Percentiles rank a stretch among this genome's conserved stretches.
These are phyloP conservation scores for Tolypocladium tropicale DNA, from an alignment of 2,329 filamentous ascomycete genomes.

Conservation along the genomic window DNA sequence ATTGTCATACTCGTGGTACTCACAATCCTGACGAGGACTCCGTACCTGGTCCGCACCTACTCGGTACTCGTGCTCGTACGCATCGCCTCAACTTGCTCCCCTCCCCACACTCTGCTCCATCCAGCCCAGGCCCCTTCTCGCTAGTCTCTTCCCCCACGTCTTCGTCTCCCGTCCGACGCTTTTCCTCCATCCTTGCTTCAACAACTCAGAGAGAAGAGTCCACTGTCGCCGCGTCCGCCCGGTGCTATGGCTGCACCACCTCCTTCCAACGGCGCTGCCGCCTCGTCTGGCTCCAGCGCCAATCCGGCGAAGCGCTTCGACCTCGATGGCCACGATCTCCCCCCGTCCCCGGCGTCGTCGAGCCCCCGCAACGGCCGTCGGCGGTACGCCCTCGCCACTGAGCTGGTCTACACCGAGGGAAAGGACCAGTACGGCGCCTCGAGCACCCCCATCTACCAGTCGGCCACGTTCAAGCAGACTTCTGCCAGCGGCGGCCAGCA, in stretches of 20 bases:
- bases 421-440: constrained; percentile 96
- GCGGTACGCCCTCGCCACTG: constrained; percentile 88
- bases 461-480: constrained; percentile 93
- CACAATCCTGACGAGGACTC: too few species aligned
- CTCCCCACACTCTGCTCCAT: neutral
- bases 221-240: neutral
- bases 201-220: neutral
- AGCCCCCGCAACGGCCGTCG: constrained; percentile 72
- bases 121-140: neutral
- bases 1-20: too few species aligned
- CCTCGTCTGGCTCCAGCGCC: neutral
- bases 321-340: constrained; percentile 73
- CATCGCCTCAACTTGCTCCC: neutral
- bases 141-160: neutral
- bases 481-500: constrained; percentile 65
- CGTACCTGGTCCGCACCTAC: neutral
- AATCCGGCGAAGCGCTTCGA: constrained; percentile 52
- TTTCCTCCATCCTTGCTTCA: neutral
- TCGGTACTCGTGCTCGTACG: neutral
- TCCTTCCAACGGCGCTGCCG: neutral
- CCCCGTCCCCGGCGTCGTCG: constrained; percentile 86
- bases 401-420: constrained; percentile 91
- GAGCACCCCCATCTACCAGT: constrained; percentile 96
- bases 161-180: neutral
- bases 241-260: neutral